Base-by-base conservation (phyloP, 495 filamentous ascomycete species). In the Penicillium canescens region DNA sequence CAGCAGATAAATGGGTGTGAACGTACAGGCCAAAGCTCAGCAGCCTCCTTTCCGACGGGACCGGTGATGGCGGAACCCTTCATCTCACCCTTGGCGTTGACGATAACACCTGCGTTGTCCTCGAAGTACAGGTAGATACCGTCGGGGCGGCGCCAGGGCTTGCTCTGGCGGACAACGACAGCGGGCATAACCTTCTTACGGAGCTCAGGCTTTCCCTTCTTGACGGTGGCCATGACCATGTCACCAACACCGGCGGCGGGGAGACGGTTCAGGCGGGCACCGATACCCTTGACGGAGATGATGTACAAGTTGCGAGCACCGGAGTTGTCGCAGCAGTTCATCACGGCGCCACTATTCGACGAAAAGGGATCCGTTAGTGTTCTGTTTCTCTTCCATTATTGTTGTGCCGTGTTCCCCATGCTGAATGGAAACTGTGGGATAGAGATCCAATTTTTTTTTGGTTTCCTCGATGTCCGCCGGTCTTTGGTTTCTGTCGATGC, bases 61-160 rank as follows among this genome's bases (percentile, higher is more conserved):
- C 94, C 94, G 62, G 94, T 99, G 72, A 99, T 98, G 74, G 94
- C 94, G 56, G 90, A 96, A 71, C 94, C 94, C 86, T 99, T 99
- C 94, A 99, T 99, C 82, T 99, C 94, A 80, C 94, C 94, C 87
- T 99, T 99, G 78, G 92, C 91, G 84, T 99, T 99, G 83, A 99
- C 95, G 70, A 98, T 99, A 73, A 98, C 93, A 83, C 92, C 93
- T 73, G 93, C 93, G 78, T 98, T 98, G 79, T 99, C 94, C 89
- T 98, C 94, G 73, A 99, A 99, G 86, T 99, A 99, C 59, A 99
- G 86, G 83, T 90, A 99, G 67, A 96, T 87, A 77, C 95, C 94
- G 70, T 99, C 94, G 55, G 90, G 83, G 72, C 94, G 86, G 82
- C 93, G 90, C 94, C 94, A 99, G 62, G 94, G 94, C 86, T 99